Percentiles rank a stretch among this genome's conserved stretches.
phyloP scores from a whole-genome alignment of 768 basidiomycete genomes.

The Amanita brunnescens region DNA sequence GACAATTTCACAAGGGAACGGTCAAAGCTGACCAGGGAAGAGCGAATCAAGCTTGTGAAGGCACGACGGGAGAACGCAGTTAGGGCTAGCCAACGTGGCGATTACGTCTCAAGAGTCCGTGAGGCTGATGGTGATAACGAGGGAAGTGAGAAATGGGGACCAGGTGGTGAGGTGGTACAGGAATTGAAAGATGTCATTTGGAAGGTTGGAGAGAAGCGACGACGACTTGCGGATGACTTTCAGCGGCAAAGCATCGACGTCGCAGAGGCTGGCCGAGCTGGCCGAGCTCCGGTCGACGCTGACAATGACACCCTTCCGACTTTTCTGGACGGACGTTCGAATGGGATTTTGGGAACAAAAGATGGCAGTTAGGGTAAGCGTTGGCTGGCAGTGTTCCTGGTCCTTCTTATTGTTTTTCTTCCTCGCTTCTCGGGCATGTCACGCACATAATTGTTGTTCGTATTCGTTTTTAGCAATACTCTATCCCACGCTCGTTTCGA shows the following conservation, averaged over 20 bases:
- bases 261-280: not conserved
- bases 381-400: not conserved
- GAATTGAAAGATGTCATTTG: conserved; percentile 83
- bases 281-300: not conserved
- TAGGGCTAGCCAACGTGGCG: conserved; percentile 18
- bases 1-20: conserved; percentile 43
- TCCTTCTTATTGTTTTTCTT: not conserved
- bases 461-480: not conserved
- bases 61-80: conserved; percentile 41
- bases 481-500: conserved; percentile 1
- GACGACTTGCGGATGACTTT: conserved; percentile 33
- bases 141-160: conserved; percentile 51
- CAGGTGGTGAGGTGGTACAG: conserved; percentile 72
- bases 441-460: not conserved
- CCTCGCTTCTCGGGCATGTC: not conserved
- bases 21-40: conserved; percentile 63
- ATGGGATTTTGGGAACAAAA: not conserved
- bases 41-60: conserved; percentile 57
- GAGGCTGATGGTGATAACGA: conserved; percentile 8
- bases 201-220: conserved; percentile 68
- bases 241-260: not conserved
- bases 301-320: not conserved
- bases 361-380: not conserved
- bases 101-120: conserved; percentile 10
- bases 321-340: not conserved